Evolutionary conservation across 2,329 filamentous ascomycete genomes (phyloP).

Genomic region (Lecanicillium sp.): DNA sequence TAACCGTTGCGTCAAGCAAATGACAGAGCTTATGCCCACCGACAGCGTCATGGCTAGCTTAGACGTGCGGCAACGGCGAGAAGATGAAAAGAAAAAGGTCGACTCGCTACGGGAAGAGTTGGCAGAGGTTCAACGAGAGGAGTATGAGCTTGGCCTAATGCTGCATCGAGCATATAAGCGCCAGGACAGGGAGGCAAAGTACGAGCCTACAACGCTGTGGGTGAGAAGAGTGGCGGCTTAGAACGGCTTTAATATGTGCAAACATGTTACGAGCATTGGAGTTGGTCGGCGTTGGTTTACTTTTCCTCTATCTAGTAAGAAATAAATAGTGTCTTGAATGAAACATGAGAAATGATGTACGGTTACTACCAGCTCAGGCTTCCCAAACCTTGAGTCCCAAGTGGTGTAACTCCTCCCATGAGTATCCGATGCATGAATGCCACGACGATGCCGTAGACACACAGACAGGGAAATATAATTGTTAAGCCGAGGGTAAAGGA

Average conservation of each 20-base stretch:
- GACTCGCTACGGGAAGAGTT: conserved; percentile 58
- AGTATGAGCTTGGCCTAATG: conserved; percentile 70
- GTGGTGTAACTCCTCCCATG: not conserved
- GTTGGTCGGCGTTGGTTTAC: too few species aligned
- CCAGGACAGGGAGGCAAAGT: conserved; percentile 56
- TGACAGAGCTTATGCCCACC: conserved; percentile 69
- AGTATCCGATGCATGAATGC: conserved; percentile 2
- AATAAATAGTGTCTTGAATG: not conserved
- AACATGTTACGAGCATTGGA: too few species aligned
- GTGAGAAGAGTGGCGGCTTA: conserved; percentile 65
- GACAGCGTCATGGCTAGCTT: conserved; percentile 60
- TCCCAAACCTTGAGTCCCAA: not conserved
- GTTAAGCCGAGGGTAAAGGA: conserved; percentile 5
- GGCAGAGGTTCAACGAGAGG: conserved; percentile 64
- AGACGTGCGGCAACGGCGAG: conserved; percentile 49
- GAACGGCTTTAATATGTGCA: too few species aligned
- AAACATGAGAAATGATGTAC: not conserved
- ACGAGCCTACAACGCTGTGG: conserved; percentile 65
- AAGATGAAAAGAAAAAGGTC: conserved; percentile 55
- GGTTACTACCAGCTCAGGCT: not conserved
- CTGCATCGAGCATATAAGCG: conserved; percentile 69
- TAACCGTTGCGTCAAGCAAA: conserved; percentile 62
- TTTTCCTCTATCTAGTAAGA: conserved; percentile 4
- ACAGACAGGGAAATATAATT: not conserved
- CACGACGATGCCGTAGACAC: conserved; percentile 1